Evolutionary conservation across 352 stramenopile genomes (phyloP).

Genomic region (Globisporangium camurandrum): DNA sequence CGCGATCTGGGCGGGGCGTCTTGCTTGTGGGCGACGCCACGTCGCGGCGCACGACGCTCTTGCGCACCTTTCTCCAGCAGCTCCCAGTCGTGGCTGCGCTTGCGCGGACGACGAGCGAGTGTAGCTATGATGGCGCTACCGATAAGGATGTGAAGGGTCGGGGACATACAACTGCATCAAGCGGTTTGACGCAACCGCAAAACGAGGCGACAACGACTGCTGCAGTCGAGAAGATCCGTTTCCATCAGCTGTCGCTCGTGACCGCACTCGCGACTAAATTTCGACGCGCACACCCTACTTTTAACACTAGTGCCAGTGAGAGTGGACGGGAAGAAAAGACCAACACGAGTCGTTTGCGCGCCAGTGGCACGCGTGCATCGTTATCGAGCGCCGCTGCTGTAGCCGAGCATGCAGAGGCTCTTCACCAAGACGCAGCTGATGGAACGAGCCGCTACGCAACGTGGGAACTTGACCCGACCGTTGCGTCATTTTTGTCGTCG

Average conservation of each 20-base stretch:
- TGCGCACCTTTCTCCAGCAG: slow-evolving; percentile 31
- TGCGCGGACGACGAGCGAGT: not conserved
- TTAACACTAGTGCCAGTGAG: not conserved
- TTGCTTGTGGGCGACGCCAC: slow-evolving; percentile 26
- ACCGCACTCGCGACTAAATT: slow-evolving; percentile 26
- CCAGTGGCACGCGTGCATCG: not conserved
- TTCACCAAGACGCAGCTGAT: not conserved
- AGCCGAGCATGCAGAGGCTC: no score
- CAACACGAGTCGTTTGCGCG: not conserved
- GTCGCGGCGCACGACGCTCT: slow-evolving; percentile 24
- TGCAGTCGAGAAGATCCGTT: slow-evolving; percentile 35
- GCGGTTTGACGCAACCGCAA: not conserved
- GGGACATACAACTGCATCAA: slow-evolving; percentile 1
- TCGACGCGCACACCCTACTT: slow-evolving; percentile 3
- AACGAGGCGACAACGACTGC: slow-evolving; percentile 10
- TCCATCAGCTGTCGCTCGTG: slow-evolving; percentile 37
- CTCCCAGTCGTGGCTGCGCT: slow-evolving; percentile 4
- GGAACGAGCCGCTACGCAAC: not conserved
- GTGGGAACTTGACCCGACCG: slow-evolving; percentile 11
- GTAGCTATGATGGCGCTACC: no score
- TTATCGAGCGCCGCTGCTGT: no score
- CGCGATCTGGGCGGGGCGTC: slow-evolving; percentile 26
- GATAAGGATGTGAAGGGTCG: not conserved
- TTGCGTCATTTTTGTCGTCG: not conserved
- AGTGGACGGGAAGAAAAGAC: no score